Evolutionary conservation across 1,139 yeast species (phyloP), one percentile per base, ranked within the genome.

Genomic region (Suhomyces bribrorum): DNA sequence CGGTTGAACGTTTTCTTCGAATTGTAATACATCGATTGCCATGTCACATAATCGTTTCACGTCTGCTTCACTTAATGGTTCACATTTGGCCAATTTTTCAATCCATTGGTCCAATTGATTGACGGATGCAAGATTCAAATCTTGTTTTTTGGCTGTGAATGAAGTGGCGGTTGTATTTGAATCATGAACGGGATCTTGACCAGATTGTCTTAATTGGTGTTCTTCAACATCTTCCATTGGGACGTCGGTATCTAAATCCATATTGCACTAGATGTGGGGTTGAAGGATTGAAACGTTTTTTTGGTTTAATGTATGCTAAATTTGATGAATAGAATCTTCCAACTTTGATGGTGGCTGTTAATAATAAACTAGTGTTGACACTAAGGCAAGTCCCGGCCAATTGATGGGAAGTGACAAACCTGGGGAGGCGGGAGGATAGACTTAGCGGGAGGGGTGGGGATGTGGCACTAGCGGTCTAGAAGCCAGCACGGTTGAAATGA

Each of bases 1-100:
- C 5, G 90, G 89, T 58, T 90, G 96, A 34, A 92, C 96, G 60
- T 94, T 92, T 48, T 90, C 86, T 67, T 94, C 98, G 50, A 79
- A 82, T 59, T 89, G 90, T 50, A 92, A 72, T 29, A 92, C 83
- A 48, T 92, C 97, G 53, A 88, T 86, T n/a, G 96, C 96, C 76
- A 86, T 84, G 43, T 79, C 76, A 59, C 98, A 92, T 46, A 92
- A 73, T 53, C 78, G 77, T 54, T 83, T 81, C 32, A 94, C 95
- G 43, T 87, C 90, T 29, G 77, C 78, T 59, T 92, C 97, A 14
- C 86, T 72, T 45, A 92, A 74, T 18, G 92, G 94, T 64, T 87
- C 86, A 64, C 97, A 90, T 50, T 82, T 73, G 45, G 81, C 69
- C 47, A 89, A 70, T 55, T 79, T 83, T 50, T 81, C 92, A 53